These are phyloP conservation scores for Fonsecaea nubica DNA, from an alignment of 2,329 filamentous ascomycete genomes.

Conservation along the genomic window DNA sequence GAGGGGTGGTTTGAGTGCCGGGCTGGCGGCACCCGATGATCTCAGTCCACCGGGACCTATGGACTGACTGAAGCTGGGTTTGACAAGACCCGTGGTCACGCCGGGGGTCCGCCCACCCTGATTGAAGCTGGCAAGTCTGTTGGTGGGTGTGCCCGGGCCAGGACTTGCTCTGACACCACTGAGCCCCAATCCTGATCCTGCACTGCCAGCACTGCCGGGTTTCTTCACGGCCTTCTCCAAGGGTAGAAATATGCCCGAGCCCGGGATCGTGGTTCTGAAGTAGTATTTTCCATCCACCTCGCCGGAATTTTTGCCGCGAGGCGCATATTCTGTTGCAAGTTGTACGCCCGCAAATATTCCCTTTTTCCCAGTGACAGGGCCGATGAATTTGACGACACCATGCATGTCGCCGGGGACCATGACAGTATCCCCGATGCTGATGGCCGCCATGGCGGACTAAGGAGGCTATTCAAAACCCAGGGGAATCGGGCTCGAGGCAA, in stretches of 20 bases:
- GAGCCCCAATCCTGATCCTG: constrained; percentile 16
- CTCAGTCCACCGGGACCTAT: constrained; percentile 69
- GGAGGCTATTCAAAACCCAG: not conserved
- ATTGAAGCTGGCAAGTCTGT: constrained; percentile 61
- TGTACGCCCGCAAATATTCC: constrained; percentile 93
- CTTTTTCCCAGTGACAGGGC: constrained; percentile 83
- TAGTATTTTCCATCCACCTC: constrained; percentile 88
- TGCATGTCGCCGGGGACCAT: constrained; percentile 74
- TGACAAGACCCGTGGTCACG: constrained; percentile 52
- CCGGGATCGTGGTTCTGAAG: constrained; percentile 77
- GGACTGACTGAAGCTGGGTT: constrained; percentile 87
- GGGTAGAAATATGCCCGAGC: constrained; percentile 92
- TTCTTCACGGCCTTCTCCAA: constrained; percentile 77
- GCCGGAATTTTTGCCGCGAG: constrained; percentile 90
- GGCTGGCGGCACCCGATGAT: constrained; percentile 65
- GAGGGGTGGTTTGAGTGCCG: constrained; percentile 70
- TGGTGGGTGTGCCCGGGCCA: constrained; percentile 58
- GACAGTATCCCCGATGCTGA: constrained; percentile 40
- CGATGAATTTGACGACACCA: constrained; percentile 87
- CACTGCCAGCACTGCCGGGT: constrained; percentile 64
- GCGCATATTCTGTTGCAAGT: constrained; percentile 78
- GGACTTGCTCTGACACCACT: constrained; percentile 30
- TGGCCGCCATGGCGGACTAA: constrained; percentile 32
- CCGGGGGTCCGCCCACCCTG: constrained; percentile 58
- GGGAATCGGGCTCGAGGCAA: not conserved